These are phyloP conservation scores for Phytopythium aichiense DNA, from an alignment of 352 stramenopile genomes.

Conservation along the genomic window DNA sequence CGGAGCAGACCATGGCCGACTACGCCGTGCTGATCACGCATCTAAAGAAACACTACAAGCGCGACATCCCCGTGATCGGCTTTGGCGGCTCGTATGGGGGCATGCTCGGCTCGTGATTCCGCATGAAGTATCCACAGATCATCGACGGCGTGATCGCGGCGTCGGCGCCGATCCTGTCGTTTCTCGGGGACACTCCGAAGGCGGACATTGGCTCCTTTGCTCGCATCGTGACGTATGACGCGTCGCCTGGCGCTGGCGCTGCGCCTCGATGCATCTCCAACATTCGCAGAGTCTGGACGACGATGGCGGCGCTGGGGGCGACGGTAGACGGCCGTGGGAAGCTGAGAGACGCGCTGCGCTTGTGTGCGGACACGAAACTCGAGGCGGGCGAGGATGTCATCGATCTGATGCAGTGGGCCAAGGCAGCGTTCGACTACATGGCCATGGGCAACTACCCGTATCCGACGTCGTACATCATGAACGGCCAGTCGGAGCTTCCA, in stretches of 20 bases:
- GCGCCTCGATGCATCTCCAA: constrained; percentile 47
- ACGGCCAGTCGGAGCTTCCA: constrained; percentile 55
- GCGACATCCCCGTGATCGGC: constrained; percentile 74
- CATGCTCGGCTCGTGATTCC: constrained; percentile 91
- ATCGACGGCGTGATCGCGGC: constrained; percentile 83
- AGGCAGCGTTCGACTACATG: constrained; percentile 79
- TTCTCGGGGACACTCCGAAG: constrained; percentile 25
- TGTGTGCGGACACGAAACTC: constrained; percentile 25
- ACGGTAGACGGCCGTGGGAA: constrained; percentile 22
- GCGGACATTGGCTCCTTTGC: constrained; percentile 21
- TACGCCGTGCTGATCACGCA: constrained; percentile 67
- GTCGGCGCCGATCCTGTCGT: constrained; percentile 69
- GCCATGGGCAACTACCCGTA: constrained; percentile 94
- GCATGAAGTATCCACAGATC: constrained; percentile 91
- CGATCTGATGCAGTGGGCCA: constrained; percentile 37
- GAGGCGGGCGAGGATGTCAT: constrained; percentile 25
- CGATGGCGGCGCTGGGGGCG: constrained; percentile 21
- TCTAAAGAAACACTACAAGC: constrained; percentile 29
- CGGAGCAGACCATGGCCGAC: constrained; percentile 88
- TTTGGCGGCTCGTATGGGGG: constrained; percentile 93
- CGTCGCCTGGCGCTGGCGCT: constrained; percentile 36
- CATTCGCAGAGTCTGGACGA: constrained; percentile 31
- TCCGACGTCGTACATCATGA: too few relatives aligned
- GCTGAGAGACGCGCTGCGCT: constrained; percentile 16
- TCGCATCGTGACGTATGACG: constrained; percentile 35